Base-by-base conservation (phyloP, 179 eudicot genomes). In the Carnegiea gigantea region DNA sequence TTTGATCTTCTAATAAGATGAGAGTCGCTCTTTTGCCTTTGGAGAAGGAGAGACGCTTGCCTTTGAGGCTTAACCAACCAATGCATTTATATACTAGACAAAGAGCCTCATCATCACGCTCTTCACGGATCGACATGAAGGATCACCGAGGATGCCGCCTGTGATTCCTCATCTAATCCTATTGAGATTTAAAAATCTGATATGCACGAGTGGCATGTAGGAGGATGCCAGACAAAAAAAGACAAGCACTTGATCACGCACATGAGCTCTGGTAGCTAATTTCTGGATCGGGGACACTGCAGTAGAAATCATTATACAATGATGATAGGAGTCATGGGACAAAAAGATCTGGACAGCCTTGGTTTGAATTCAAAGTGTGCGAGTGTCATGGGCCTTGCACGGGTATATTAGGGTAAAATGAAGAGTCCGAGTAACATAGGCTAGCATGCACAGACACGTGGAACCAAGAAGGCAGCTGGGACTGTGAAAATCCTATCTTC, bases 291-390 rank as follows among this genome's bases (percentile, higher is more conserved):
- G 20, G 54, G 44, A 49, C 20, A 1, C 7, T 73, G 5, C 53
- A 15, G 28, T 12, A 73, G 33, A 74, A 17, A 12, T 46, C 54
- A 23, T 74, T 74, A 24, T n/a, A 18, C 21, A 40, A 11, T 40
- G 44, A 74, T 74, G 15, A 44, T 43, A 15, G 38, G 54, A 5
- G 77, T 1, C 60, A 48, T 30, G 53, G 38, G 30, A 23, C 77
- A 74, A 46, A 74, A 74, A 74, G 77, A 74, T 74, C 77, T 46
- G 77, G 60, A 46, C 77, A 74, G 38, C 60, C 60, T 74, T 46
- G 77, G 36, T 15, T 20, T 15, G 24, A 71, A 48, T 21, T 44
- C 46, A 73, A 73, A 73, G 38, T 23, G 20, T 8, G 21, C 54
- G 36, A 33, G 36, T 0, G 36, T 33, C 36, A 33, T 33, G 36